Base-by-base conservation (phyloP, 1,284 basidiomycete species). In the Schizophyllum commune region DNA sequence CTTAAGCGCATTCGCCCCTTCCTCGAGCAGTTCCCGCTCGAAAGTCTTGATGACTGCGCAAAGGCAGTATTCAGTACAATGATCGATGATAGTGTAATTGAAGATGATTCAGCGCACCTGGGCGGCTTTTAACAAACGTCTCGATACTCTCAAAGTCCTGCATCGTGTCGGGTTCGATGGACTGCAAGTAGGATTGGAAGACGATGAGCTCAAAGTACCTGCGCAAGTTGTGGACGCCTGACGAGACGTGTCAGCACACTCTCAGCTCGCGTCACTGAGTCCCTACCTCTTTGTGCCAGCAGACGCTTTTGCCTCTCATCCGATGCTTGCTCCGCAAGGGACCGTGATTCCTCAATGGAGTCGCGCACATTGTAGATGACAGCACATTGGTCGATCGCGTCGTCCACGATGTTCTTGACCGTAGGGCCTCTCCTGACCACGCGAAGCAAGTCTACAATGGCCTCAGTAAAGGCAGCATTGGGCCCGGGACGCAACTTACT, bases 171-270 rank as follows among this genome's bases (percentile, higher is more conserved):
- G 93, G 92, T 64, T 86, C 81, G 0, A 84, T 91, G 17, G 93
- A 92, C 67, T 92, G 90, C 32, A 99, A 81, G 72, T 97, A 99
- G 0, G 95, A 89, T 72, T 96, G 93, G 79, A 99, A 98, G 33
- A 97, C 83, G 64, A 98, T 88, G 20, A 99, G 82, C 71, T 92
- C 88, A 65, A 95, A 97, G 75, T 98, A 98, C 66, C 91, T 85
- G 60, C 88, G 80, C 21, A 97, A 80, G 67, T 91, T 89, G 65
- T 91, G 86, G 56, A 96, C 74, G 6, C 91, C 94, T 86, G 67
- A 47, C 27, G 52, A 60, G 59, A 58, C 32, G 65, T 61, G 57
- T 21, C n/a, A 4, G 60, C 33, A n/a, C 19, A 53, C 27, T 34
- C 27, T 5, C 15, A 21, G n/a, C n/a, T n/a, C n/a, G n/a, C n/a